Percentiles rank a stretch among this genome's conserved stretches.
Conservation (phyloP, 257 asterid species). For the Lithospermum erythrorhizon region DNA sequence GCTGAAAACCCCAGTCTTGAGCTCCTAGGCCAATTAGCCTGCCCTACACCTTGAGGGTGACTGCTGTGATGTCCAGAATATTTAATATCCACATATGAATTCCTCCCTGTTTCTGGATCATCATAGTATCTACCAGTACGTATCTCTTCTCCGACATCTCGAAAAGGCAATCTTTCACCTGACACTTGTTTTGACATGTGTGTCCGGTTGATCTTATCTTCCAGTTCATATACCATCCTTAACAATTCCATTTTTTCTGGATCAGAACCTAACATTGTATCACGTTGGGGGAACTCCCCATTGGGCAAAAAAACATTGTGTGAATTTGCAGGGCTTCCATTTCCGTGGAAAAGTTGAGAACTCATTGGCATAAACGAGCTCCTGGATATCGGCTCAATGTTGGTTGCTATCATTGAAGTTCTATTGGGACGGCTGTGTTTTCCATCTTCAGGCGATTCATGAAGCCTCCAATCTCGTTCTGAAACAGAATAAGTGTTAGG, state of each 20-base stretch:
- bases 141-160: slow-evolving; percentile 14
- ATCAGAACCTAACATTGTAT: slow-evolving; percentile 27
- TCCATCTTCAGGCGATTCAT: slow-evolving; percentile 24
- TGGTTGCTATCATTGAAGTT: slow-evolving; percentile 22
- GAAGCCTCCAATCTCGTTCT: slow-evolving; percentile 25
- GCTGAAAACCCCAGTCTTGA: slow-evolving; percentile 53
- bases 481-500: slow-evolving; percentile 11
- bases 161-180: slow-evolving; percentile 16
- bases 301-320: slow-evolving; percentile 22
- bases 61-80: slow-evolving; percentile 20
- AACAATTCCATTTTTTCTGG: slow-evolving; percentile 53
- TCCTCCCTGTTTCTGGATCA: slow-evolving; percentile 24
- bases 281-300: slow-evolving; percentile 29
- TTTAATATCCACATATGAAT: slow-evolving; percentile 21
- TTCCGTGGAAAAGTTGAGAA: slow-evolving; percentile 24
- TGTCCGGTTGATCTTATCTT: slow-evolving; percentile 56
- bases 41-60: slow-evolving; percentile 13
- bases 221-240: slow-evolving; percentile 61
- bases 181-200: slow-evolving; percentile 5
- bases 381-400: slow-evolving; percentile 18
- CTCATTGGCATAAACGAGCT: slow-evolving; percentile 22
- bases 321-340: slow-evolving; percentile 17
- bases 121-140: slow-evolving; percentile 18
- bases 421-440: slow-evolving; percentile 12
- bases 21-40: slow-evolving; percentile 20